phyloP scores from a whole-genome alignment of 306 rosid species.

The Prunus fruticosa region DNA sequence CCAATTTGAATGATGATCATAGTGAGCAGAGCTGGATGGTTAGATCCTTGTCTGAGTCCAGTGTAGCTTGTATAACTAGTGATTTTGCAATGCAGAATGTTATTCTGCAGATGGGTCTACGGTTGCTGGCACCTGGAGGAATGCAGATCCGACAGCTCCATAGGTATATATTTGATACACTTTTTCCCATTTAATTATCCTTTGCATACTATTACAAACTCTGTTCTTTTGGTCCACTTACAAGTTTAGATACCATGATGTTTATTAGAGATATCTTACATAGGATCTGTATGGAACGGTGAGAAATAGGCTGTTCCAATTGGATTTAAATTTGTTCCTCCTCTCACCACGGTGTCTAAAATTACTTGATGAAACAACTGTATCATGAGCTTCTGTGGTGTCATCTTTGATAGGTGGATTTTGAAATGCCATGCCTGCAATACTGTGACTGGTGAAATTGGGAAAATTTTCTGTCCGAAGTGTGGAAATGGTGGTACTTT shows the following conservation, averaged over 20 bases:
- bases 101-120: conserved; percentile 93
- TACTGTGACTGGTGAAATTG: conserved; percentile 76
- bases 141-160: conserved; percentile 80
- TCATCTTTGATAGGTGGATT: conserved; percentile 70
- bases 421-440: conserved; percentile 91
- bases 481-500: conserved; percentile 99
- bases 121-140: conserved; percentile 93
- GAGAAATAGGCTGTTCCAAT: background rate
- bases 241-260: background rate
- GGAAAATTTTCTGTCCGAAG: conserved; percentile 87
- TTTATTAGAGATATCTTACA: background rate
- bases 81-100: conserved; percentile 99
- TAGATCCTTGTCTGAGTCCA: conserved; percentile 85
- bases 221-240: background rate
- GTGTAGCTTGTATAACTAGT: conserved; percentile 83
- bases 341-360: background rate
- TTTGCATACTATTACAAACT: background rate
- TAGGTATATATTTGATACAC: conserved; percentile 43
- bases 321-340: background rate
- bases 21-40: conserved; percentile 93
- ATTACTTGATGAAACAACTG: conserved; percentile 6
- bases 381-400: background rate
- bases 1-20: conserved; percentile 53
- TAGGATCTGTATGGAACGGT: background rate
- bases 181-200: background rate